phyloP scores from a whole-genome alignment of 2,329 filamentous ascomycete species.

The Aspergillus flavus region DNA sequence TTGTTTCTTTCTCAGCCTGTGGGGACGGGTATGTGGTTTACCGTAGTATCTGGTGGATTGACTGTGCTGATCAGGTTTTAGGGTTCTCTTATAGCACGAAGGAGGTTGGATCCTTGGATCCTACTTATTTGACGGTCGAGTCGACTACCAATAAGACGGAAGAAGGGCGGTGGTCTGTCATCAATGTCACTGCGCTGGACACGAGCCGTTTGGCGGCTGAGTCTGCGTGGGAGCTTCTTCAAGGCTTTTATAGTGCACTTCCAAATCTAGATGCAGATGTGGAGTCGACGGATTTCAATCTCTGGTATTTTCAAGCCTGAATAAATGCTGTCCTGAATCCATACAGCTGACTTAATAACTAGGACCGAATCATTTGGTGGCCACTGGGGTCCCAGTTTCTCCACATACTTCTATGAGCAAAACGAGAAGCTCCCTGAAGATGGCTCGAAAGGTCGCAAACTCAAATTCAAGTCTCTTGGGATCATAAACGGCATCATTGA shows the following conservation, averaged over 20 bases:
- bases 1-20: conserved; percentile 65
- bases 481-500: conserved; percentile 62
- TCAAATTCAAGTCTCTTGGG: conserved; percentile 58
- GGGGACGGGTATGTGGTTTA: conserved; percentile 50
- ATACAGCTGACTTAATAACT: conserved; percentile 15
- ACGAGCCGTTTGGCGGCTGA: conserved; percentile 60
- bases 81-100: conserved; percentile 39
- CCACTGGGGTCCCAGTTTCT: conserved; percentile 43
- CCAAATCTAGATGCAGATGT: conserved; percentile 52
- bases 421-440: conserved; percentile 58
- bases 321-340: conserved; percentile 28
- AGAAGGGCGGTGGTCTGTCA: conserved; percentile 52
- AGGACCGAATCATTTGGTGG: conserved; percentile 14
- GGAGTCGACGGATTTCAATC: conserved; percentile 57
- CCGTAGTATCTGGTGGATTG: not conserved
- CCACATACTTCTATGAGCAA: conserved; percentile 60
- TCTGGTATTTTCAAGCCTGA: conserved; percentile 60
- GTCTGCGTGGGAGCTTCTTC: conserved; percentile 59
- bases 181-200: conserved; percentile 55
- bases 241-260: conserved; percentile 56
- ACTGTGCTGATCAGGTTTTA: conserved; percentile 8
- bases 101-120: conserved; percentile 45
- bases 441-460: conserved; percentile 48
- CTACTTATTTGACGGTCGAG: conserved; percentile 48
- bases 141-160: conserved; percentile 46